phyloP scores from a whole-genome alignment of 352 stramenopile species.

The Globisporangium rhizosaccharum region DNA sequence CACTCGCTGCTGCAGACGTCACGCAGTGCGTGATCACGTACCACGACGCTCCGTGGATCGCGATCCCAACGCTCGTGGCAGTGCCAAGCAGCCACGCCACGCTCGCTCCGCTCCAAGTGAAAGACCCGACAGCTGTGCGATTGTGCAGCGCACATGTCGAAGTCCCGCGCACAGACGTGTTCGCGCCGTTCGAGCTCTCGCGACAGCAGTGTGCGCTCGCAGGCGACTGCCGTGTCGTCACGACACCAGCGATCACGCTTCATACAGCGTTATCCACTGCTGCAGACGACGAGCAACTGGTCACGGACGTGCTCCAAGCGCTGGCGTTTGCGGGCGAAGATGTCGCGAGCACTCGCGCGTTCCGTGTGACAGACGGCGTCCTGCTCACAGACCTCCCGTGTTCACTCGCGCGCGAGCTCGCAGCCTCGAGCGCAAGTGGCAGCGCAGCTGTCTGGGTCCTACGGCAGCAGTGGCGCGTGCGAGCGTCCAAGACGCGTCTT shows the following conservation, averaged over 20 bases:
- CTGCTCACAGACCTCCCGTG: constrained; percentile 11
- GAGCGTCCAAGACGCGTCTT: not conserved
- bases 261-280: constrained; percentile 3
- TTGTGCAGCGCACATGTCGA: constrained; percentile 7
- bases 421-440: not conserved
- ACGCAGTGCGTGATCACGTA: constrained; percentile 9
- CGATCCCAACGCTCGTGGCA: constrained; percentile 2
- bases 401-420: constrained; percentile 4
- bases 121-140: not conserved
- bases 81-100: not conserved
- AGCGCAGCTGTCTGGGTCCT: not conserved
- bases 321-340: constrained; percentile 14
- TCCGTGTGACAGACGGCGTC: constrained; percentile 7
- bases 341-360: constrained; percentile 8
- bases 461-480: constrained; percentile 1
- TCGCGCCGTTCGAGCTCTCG: constrained; percentile 4
- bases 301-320: constrained; percentile 7
- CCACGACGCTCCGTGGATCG: not conserved
- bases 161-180: not conserved
- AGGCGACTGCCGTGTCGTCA: not conserved
- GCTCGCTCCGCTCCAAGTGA: constrained; percentile 1
- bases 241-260: not conserved
- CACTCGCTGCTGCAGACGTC: not conserved
- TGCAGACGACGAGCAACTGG: constrained; percentile 11
- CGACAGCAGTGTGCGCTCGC: constrained; percentile 3